Evolutionary conservation across 1,139 yeast genomes (phyloP), one percentile per base, ranked within the genome.

Genomic region (Protomyces lactucae-debilis): DNA sequence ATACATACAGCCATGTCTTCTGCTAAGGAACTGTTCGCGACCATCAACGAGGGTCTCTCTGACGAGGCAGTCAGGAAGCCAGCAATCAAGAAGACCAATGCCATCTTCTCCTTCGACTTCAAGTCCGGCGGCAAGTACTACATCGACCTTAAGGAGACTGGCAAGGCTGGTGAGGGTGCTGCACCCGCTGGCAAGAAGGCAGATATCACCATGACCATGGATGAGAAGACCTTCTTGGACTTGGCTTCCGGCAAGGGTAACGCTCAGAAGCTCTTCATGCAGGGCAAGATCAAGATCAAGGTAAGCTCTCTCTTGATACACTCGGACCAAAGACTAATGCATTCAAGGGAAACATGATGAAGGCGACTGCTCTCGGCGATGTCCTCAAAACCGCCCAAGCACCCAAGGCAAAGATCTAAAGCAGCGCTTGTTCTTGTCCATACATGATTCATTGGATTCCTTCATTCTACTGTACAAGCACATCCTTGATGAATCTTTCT

Each of bases 231-330:
- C 71, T 83, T 88, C 71, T 85, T 82, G 71, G 84, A 82, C 74
- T 81, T 88, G 72, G 88, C 87, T 65, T 76, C 79, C 68, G 93
- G 93, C 71, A 86, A 87, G 79, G 85, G 90, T 69, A 86, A 85
- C 75, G 90, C 95, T 66, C 95, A 88, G 77, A 86, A 85, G 78
- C 81, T 88, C 73, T 88, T 87, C 77, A 83, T 88, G 87, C 79
- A 82, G 73, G 95, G 96, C 66, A 86, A 86, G 76, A 82, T 88
- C 77, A 88, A 88, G 82, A 85, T 88, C 70, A 60, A 60, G 59
- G 63, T 59, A 43, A 5, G 63, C 18, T 6, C 32, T 23, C 10
- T 23, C n/a, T 43, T 10, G 9, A 25, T 32, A 25, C 18, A 40
- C 37, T 18, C 8, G 16, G 53, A 21, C 5, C 9, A 18, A 9